Evolutionary conservation across 768 basidiomycete genomes (phyloP), one percentile per base, ranked within the genome.

Genomic region (Tricholoma terreum): DNA sequence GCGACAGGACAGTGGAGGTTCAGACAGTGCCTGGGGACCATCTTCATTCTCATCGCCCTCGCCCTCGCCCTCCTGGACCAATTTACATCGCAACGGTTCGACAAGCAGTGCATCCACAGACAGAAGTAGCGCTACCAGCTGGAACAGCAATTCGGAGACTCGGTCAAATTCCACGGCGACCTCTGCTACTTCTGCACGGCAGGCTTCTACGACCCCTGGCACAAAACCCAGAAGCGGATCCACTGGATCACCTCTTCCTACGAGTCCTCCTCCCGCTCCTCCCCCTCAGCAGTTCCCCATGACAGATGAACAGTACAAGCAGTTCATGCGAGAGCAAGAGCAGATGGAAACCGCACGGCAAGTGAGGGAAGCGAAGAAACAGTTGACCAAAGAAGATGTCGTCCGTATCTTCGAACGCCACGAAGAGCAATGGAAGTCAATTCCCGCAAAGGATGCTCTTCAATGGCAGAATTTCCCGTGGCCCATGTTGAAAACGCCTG

Each of bases 401-500:
- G 63, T 76, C 30, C 76, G 77, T 58, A 62, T 85, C 5, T 85
- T 84, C 63, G 84, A 84, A 45, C 73, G 71, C 38, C 87, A 90
- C 64, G 87, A 87, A 36, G 74, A 75, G 38, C 80, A 81, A 51
- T 89, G 89, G 88, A 70, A 71, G 50, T 77, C 73, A 55, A 69
- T 85, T 6, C 67, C 74, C 31, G 61, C 71, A 6, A 64, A 75
- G 50, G 66, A 70, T 40, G 74, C 75, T 54, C 71, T 89, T 57
- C 76, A 73, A 34, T 90, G 88, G 89, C 75, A 77, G 30, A 78
- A 80, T 63, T 85, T 91, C 64, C 89, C 89, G 8, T 91, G 89
- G 89, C 89, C 90, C 1, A 77, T 84, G 75, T 73, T 85, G 67
- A 82, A 78, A 66, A 70, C 74, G 45, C 85, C 88, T 6, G 74